These are phyloP conservation scores for Pythium periplocum DNA, from an alignment of 352 stramenopile species.

Conservation along the genomic window DNA sequence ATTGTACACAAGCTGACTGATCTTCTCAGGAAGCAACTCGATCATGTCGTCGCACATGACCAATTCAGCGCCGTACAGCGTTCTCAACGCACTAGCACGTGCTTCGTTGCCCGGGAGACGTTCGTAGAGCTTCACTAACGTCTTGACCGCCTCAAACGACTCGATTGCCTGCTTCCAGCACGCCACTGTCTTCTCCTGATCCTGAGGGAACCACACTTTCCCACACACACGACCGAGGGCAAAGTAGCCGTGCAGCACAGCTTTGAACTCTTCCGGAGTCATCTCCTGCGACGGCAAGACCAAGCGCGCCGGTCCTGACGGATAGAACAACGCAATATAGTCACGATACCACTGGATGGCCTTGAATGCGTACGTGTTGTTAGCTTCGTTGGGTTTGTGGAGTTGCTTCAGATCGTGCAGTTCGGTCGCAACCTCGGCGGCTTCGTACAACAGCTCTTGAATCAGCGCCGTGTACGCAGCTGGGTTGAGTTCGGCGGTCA, in stretches of 20 bases:
- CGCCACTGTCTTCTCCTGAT: constrained; percentile 43
- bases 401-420: constrained; percentile 61
- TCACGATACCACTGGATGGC: constrained; percentile 66
- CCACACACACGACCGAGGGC: constrained; percentile 55
- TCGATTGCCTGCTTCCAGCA: constrained; percentile 58
- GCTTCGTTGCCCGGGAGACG: constrained; percentile 7
- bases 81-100: constrained; percentile 21
- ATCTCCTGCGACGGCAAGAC: constrained; percentile 24
- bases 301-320: constrained; percentile 20
- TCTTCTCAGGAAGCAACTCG: constrained; percentile 65
- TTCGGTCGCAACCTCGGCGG: constrained; percentile 46
- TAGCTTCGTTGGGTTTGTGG: constrained; percentile 20
- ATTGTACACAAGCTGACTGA: constrained; percentile 75
- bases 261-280: constrained; percentile 32
- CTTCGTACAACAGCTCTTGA: constrained; percentile 68
- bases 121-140: constrained; percentile 37
- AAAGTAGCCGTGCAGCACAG: constrained; percentile 54
- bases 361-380: constrained; percentile 50
- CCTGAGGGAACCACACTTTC: constrained; percentile 35
- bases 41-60: constrained; percentile 60
- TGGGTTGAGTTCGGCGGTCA: constrained; percentile 42
- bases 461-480: constrained; percentile 46
- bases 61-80: constrained; percentile 45
- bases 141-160: constrained; percentile 41
- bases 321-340: constrained; percentile 66